Evolutionary conservation across 1,139 yeast species (phyloP).

Genomic region (Geotrichum aggregatum): DNA sequence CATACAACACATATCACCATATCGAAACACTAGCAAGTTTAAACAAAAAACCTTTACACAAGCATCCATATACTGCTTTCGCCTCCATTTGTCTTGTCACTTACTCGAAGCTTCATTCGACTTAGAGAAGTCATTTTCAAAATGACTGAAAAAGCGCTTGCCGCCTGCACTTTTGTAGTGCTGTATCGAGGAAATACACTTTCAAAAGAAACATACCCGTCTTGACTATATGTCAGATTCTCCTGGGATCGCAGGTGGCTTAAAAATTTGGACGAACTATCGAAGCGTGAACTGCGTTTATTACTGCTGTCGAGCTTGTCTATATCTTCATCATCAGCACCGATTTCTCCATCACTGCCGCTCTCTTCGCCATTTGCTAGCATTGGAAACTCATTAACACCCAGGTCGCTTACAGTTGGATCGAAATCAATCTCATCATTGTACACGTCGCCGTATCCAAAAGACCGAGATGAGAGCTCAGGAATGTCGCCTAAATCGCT

Average conservation of each 20-base stretch:
- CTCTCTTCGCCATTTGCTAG: neutral
- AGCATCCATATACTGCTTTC: neutral
- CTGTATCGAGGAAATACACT: neutral
- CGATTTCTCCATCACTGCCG: neutral
- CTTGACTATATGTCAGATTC: neutral
- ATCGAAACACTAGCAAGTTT: no score
- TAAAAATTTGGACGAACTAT: neutral
- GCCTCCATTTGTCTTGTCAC: neutral
- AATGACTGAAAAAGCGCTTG: neutral
- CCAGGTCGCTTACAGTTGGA: neutral
- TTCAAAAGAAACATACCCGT: neutral
- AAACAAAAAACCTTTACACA: neutral
- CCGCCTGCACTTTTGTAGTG: neutral
- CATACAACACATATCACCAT: no score
- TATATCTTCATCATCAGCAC: no score
- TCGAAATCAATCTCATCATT: neutral
- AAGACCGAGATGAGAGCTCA: conserved; percentile 1
- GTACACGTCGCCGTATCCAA: neutral
- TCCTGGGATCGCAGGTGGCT: neutral
- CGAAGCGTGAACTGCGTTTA: neutral
- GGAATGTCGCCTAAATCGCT: conserved; percentile 12
- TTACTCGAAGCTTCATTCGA: neutral
- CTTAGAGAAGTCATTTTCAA: neutral
- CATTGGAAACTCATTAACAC: neutral
- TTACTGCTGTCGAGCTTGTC: neutral